A percentile compares a stretch with the other conserved stretches of the same genome.
phyloP scores from a whole-genome alignment of 176 grass and related monocot species.

The Dendrocalamus sinicus region DNA sequence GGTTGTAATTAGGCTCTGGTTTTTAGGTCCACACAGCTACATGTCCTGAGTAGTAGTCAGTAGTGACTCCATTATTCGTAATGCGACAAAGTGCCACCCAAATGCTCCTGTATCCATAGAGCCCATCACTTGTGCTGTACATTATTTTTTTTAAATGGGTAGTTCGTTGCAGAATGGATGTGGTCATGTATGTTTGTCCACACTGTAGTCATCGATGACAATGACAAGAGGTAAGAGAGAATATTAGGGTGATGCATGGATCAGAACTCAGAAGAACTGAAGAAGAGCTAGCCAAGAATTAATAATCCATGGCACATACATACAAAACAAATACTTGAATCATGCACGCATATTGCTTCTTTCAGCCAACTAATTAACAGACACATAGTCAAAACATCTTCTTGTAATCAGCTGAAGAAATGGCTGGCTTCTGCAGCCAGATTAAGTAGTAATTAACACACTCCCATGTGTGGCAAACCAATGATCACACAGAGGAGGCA shows the following conservation, averaged over 20 bases:
- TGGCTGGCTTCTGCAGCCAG: slow-evolving; percentile 28
- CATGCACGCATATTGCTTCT: slow-evolving; percentile 39
- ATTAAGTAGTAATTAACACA: slow-evolving; percentile 40
- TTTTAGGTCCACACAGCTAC: slow-evolving; percentile 34
- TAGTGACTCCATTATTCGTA: slow-evolving; percentile 37
- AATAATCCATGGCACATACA: slow-evolving; percentile 12
- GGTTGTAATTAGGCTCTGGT: slow-evolving; percentile 12
- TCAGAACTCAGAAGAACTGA: neutral
- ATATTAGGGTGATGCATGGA: neutral
- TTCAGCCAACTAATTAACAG: slow-evolving; percentile 23
- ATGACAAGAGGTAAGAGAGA: neutral
- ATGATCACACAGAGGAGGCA: slow-evolving; percentile 36
- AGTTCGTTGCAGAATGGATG: slow-evolving; percentile 2
- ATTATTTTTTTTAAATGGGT: neutral
- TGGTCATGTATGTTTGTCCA: slow-evolving; percentile 29
- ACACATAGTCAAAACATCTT: slow-evolving; percentile 25
- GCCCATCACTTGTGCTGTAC: neutral
- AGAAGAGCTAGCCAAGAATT: slow-evolving; percentile 16
- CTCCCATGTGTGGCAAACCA: slow-evolving; percentile 28
- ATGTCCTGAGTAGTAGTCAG: slow-evolving; percentile 16
- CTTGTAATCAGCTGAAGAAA: slow-evolving; percentile 34
- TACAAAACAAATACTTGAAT: slow-evolving; percentile 23
- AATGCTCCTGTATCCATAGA: slow-evolving; percentile 35
- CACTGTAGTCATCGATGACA: neutral
- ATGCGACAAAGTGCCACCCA: slow-evolving; percentile 28